These are phyloP conservation scores for Mycena latifolia DNA, from an alignment of 768 basidiomycete species.

Conservation along the genomic window DNA sequence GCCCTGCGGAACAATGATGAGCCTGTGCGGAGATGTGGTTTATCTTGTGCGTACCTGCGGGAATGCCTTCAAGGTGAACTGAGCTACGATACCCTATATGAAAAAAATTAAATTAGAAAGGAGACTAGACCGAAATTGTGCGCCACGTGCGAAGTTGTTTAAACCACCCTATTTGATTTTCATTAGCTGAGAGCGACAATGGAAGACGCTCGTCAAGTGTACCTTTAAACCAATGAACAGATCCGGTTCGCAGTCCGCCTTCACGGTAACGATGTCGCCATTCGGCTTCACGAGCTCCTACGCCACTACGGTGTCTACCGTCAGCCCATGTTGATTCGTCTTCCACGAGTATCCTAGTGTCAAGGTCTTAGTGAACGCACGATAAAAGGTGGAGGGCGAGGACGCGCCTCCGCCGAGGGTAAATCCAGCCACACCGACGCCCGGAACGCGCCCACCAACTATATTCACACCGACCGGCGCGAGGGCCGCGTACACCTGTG, in stretches of 20 bases:
- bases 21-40: too few relatives aligned
- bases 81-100: conserved; percentile 73
- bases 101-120: too few relatives aligned
- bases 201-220: neutral
- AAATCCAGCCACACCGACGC: conserved; percentile 72
- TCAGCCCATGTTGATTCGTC: conserved; percentile 72
- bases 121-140: too few relatives aligned
- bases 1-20: neutral
- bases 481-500: conserved; percentile 59
- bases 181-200: neutral
- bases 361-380: neutral
- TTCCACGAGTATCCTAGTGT: conserved; percentile 67
- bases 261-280: conserved; percentile 56
- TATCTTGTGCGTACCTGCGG: conserved; percentile 52
- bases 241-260: conserved; percentile 46
- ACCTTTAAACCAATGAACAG: conserved; percentile 60
- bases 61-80: conserved; percentile 64
- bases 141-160: conserved; percentile 68
- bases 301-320: conserved; percentile 64
- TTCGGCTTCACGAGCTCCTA: conserved; percentile 71
- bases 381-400: neutral
- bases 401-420: conserved; percentile 66
- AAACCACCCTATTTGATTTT: conserved; percentile 63
- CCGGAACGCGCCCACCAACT: conserved; percentile 69
- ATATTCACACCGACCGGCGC: conserved; percentile 63